Conservation (phyloP, 495 filamentous ascomycete genomes). For the Cudoniella acicularis region DNA sequence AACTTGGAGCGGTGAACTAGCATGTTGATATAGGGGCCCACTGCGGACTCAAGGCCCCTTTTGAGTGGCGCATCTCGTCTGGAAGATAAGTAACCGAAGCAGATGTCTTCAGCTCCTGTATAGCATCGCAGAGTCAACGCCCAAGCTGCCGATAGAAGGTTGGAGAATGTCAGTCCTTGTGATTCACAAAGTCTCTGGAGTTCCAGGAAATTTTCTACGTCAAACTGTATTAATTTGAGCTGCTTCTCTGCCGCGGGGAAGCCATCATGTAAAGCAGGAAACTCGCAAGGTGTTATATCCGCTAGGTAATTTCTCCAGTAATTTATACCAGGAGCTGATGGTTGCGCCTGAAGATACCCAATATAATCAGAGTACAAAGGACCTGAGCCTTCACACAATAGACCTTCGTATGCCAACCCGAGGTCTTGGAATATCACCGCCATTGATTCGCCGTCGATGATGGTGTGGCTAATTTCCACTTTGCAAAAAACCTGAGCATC, state of each 20-base stretch:
- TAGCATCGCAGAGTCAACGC: conserved; percentile 50
- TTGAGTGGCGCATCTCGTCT: conserved; percentile 13
- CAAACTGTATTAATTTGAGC: no score
- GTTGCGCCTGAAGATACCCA: background rate
- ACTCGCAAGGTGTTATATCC: background rate
- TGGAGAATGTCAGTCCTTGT: conserved; percentile 31
- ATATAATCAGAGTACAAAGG: conserved; percentile 8
- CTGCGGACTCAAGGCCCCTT: conserved; percentile 26
- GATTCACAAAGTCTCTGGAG: no score
- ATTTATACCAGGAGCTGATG: background rate
- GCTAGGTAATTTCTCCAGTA: conserved; percentile 9
- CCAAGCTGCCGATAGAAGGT: conserved; percentile 50
- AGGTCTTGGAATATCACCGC: background rate
- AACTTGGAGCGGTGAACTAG: conserved; percentile 1
- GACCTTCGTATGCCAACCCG: background rate
- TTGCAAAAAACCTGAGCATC: conserved; percentile 42
- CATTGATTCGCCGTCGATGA: conserved; percentile 39
- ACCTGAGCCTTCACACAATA: background rate
- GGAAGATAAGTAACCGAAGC: conserved; percentile 44
- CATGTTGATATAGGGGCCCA: conserved; percentile 19
- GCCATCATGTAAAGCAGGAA: conserved; percentile 26
- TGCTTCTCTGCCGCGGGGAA: conserved; percentile 58
- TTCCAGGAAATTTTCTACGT: no score
- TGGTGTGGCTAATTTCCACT: conserved; percentile 53
- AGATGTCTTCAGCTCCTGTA: conserved; percentile 49